Conservation (phyloP, 1,139 yeast genomes). For the Saccharomyces hybrid region DNA sequence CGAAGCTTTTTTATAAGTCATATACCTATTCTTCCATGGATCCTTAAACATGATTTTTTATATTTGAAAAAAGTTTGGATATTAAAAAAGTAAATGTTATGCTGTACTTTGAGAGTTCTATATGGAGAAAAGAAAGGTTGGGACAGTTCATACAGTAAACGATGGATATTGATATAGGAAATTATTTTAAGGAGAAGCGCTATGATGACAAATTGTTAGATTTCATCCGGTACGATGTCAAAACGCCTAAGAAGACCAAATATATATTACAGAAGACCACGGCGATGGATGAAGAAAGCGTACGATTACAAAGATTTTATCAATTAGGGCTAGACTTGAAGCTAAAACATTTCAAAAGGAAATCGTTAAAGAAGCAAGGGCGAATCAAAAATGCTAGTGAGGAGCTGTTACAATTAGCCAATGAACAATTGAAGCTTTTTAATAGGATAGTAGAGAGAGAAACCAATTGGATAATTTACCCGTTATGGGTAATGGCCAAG, state of each 20-base stretch:
- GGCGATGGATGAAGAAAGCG: neutral
- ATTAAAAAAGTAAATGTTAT: neutral
- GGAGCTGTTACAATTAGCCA: conserved; percentile 5
- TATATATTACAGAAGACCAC: neutral
- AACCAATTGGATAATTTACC: conserved; percentile 59
- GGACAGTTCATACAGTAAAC: neutral
- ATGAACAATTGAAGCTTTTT: conserved; percentile 34
- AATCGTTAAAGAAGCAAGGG: conserved; percentile 4
- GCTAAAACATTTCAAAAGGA: neutral
- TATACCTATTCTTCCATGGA: neutral
- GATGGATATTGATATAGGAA: conserved; percentile 8
- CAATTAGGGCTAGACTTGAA: neutral
- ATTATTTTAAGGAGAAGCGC: conserved; percentile 14
- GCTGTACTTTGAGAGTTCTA: neutral
- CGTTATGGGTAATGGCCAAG: conserved; percentile 47
- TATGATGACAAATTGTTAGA: conserved; percentile 13
- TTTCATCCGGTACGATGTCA: conserved; percentile 13
- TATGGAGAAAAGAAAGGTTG: neutral
- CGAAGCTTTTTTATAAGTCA: neutral
- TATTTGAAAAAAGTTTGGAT: neutral
- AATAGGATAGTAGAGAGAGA: conserved; percentile 58
- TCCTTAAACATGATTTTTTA: neutral
- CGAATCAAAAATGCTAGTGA: conserved; percentile 3
- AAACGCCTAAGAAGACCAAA: conserved; percentile 2
- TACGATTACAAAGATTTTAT: neutral